These are phyloP conservation scores for Cynara cardunculus DNA, from an alignment of 129 eudicot species.

Conservation along the genomic window DNA sequence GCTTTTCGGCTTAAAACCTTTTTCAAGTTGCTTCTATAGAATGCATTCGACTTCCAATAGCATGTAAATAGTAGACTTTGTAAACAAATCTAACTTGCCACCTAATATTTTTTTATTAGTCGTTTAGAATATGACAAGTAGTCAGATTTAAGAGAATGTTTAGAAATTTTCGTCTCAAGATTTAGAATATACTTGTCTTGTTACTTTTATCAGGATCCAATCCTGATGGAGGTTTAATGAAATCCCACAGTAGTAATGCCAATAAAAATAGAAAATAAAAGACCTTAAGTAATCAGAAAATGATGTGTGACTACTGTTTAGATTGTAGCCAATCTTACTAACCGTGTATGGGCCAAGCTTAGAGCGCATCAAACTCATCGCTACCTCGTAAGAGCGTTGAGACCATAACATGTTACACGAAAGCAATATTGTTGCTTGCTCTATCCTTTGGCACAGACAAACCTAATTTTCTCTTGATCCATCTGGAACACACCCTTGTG, in stretches of 20 bases:
- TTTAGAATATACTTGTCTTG: background rate
- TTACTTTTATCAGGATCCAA: too few species aligned
- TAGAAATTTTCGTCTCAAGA: too few species aligned
- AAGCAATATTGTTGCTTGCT: too few species aligned
- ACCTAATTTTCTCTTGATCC: background rate
- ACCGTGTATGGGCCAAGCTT: background rate
- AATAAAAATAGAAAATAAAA: too few species aligned
- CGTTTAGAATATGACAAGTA: background rate
- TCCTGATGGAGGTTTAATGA: too few species aligned
- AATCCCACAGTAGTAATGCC: too few species aligned
- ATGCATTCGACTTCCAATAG: background rate
- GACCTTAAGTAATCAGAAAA: too few species aligned
- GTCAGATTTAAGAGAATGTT: too few species aligned
- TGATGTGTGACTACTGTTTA: too few species aligned
- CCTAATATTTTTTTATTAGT: background rate
- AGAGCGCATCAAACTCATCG: background rate
- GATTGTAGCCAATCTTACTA: too few species aligned
- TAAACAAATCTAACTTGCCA: background rate
- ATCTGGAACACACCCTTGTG: background rate
- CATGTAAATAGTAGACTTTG: slow-evolving; percentile 6
- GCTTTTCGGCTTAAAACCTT: background rate
- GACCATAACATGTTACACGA: background rate
- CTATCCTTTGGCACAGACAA: too few species aligned
- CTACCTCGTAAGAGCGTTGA: slow-evolving; percentile 2
- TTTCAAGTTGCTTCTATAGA: background rate